Base-by-base conservation (phyloP, 2,329 filamentous ascomycete genomes). In the Penicillium occitanis region DNA sequence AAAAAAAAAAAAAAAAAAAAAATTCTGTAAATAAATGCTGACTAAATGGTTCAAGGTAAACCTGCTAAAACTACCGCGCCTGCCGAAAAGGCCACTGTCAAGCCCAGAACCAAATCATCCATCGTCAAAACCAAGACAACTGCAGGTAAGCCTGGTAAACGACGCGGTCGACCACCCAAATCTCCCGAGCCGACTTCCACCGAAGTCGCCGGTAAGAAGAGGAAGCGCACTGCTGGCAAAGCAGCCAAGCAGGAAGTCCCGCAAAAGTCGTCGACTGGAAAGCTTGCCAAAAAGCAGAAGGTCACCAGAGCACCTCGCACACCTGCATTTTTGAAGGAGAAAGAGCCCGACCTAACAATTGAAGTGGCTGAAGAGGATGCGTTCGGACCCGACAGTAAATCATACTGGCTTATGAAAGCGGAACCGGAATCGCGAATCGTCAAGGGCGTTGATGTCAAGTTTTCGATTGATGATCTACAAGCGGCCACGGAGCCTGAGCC, bases 391-490 rank as follows among this genome's bases (percentile, higher is more conserved):
- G 68, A 71, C 40, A 73, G 70, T 19, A 77, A 75, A 55, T 82
- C 83, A 77, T 93, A 90, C 78, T 93, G 91, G 91, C 84, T 95
- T 37, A 86, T 95, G 85, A 95, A 94, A 80, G 91, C 91, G 0
- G 91, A 99, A 79, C 94, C 95, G 0, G 91, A 96, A 72, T 88
- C 92, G 3, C 90, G 95, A 5, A 81, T 93, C 17, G 92, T 96
- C 76, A 94, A 93, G 64, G 94, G 93, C 0, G 83, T 91, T 61
- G 93, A 98, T 75, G 92, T 97, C 55, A 90, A 88, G 70, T 99
- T 98, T 79, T 96, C 93, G 0, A 97, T 99, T 73, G 93, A 98
- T 73, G 93, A 98, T 75, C 80, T 99, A 42, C 85, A 86, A 14
- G 85, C 87, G 0, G 90, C 87, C 73, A 88, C 83, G 0, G 85